These are phyloP conservation scores for Arthrobotrys musiformis DNA, from an alignment of 2,329 filamentous ascomycete species.

Conservation along the genomic window DNA sequence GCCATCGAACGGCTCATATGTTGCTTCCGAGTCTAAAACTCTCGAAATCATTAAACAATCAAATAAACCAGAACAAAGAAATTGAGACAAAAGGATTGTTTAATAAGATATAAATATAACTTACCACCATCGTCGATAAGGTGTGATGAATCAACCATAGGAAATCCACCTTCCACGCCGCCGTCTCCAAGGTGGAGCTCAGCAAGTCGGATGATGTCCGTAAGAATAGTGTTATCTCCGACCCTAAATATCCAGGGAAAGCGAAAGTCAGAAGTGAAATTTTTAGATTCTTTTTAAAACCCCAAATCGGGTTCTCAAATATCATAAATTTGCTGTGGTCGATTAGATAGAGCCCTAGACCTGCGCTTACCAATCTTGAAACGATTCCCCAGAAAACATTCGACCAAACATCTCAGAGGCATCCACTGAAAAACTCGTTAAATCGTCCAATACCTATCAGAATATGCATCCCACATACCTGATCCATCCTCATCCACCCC, in stretches of 20 bases:
- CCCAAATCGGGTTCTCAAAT: not conserved
- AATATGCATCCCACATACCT: not conserved
- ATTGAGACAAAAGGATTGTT: no score
- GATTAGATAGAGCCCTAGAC: not conserved
- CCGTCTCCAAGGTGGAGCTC: slow-evolving; percentile 16
- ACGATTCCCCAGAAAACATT: slow-evolving; percentile 44
- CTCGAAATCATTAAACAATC: not conserved
- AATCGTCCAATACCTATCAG: not conserved
- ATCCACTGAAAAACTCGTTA: not conserved
- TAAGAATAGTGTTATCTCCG: slow-evolving; percentile 43
- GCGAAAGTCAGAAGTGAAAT: not conserved
- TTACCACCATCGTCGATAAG: slow-evolving; percentile 33
- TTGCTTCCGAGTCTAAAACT: not conserved
- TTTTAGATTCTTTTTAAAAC: not conserved
- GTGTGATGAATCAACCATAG: not conserved
- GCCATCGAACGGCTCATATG: slow-evolving; percentile 9
- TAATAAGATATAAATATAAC: not conserved
- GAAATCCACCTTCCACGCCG: not conserved
- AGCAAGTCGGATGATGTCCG: slow-evolving; percentile 30
- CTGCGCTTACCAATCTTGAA: slow-evolving; percentile 29
- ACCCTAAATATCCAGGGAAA: slow-evolving; percentile 26
- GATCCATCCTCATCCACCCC: slow-evolving; percentile 23
- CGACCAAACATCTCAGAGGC: slow-evolving; percentile 38
- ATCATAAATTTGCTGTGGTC: not conserved
- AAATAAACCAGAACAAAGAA: not conserved